Percentiles rank a stretch among this genome's conserved stretches.
Conservation (phyloP, 352 stramenopile species). For the Phytophthora agathidicida region DNA sequence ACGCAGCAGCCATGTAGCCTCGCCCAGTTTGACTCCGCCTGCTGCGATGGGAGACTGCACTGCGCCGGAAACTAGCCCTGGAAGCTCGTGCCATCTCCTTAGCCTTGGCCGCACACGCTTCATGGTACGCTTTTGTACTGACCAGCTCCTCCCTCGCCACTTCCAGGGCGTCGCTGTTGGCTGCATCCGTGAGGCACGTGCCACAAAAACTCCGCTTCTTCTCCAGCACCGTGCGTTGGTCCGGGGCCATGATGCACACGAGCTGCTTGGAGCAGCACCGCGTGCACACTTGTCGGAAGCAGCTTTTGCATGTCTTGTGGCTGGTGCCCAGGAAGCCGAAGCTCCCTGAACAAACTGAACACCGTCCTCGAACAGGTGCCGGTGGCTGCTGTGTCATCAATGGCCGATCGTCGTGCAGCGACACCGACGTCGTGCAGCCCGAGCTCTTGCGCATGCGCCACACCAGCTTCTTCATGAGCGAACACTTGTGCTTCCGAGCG, state of each 20-base stretch:
- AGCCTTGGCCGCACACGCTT: neutral
- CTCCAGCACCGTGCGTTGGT: conserved; percentile 3
- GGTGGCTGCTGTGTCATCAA: neutral
- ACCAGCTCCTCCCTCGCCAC: conserved; percentile 2
- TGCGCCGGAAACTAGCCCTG: neutral
- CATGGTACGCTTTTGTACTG: neutral
- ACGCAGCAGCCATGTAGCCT: neutral
- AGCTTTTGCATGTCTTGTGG: conserved; percentile 16
- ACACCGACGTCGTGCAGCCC: conserved; percentile 2
- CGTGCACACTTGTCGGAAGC: conserved; percentile 1
- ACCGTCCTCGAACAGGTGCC: neutral
- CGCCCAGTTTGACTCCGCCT: neutral
- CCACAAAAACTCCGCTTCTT: conserved; percentile 7
- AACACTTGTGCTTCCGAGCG: conserved; percentile 20
- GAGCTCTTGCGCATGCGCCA: conserved; percentile 25
- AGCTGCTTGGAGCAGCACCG: neutral
- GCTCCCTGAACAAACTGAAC: conserved; percentile 1
- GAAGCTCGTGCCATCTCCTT: neutral
- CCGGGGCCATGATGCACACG: conserved; percentile 2
- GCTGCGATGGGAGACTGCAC: neutral
- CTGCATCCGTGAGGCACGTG: conserved; percentile 2
- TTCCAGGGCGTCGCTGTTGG: neutral
- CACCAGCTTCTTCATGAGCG: conserved; percentile 42
- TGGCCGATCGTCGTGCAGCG: neutral
- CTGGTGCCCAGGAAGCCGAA: conserved; percentile 10